Evolutionary conservation across 352 stramenopile genomes (phyloP), one percentile per base, ranked within the genome.

Genomic region (Sclerospora graminicola): DNA sequence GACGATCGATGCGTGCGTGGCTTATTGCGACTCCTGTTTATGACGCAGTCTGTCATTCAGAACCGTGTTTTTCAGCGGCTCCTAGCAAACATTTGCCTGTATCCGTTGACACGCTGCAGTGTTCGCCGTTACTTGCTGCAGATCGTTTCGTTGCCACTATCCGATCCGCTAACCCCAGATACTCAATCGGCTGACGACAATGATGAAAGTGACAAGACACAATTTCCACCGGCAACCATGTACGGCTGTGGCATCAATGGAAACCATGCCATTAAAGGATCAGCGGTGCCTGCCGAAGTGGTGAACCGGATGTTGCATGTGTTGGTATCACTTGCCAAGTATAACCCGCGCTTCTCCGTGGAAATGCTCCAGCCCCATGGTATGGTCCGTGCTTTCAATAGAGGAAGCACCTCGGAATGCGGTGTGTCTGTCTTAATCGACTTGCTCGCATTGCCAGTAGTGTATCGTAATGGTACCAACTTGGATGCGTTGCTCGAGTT

Each of bases 401-500:
- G n/a, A 41, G 29, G 56, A 28, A 28, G 33, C 18, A 19, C 51
- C 0, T 8, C 10, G 1, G 59, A 80, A 32, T 76, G 65, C 31
- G 66, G 74, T 7, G 63, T 73, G 69, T 54, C 63, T 15, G 57
- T 86, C 23, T 41, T 98, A 8, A 62, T 98, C 6, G 89, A 97
- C 54, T 69, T 98, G 27, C 51, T 98, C 26, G 58, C 75, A 11
- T 68, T 85, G 16, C 65, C 85, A 8, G 60, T 84, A 28, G 87
- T 97, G 29, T 79, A 66, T 28, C 77, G 87, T 31, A 97, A 88
- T 36, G 72, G 75, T n/a, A 82, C 79, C 11, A 95, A 94, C 47
- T 62, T 98, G 18, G 92, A 98, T 48, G 82, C 94, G 28, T 60
- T 98, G 23, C 65, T 98, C 1, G 78, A 92, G 51, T 54, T 98